Evolutionary conservation across 495 filamentous ascomycete species (phyloP).

Genomic region (Aspergillus egyptiacus): DNA sequence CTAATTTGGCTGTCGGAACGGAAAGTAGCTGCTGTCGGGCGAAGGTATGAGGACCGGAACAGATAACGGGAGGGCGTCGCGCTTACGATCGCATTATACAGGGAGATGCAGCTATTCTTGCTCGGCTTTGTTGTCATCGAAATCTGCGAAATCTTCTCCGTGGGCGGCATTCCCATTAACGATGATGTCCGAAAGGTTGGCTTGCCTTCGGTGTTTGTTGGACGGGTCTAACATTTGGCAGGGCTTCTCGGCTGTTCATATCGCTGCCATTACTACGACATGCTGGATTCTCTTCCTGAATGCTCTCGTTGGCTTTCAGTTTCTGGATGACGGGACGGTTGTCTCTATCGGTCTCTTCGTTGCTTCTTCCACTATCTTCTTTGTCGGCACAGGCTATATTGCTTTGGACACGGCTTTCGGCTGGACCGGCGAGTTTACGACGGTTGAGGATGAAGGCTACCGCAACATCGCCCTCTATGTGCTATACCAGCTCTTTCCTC

Average conservation of each 20-base stretch:
- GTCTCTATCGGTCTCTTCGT: constrained; percentile 71
- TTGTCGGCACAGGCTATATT: constrained; percentile 92
- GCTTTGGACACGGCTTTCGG: constrained; percentile 86
- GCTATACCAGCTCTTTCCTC: constrained; percentile 82
- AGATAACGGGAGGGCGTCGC: background rate
- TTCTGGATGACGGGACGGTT: constrained; percentile 88
- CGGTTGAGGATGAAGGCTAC: constrained; percentile 50
- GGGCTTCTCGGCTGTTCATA: constrained; percentile 90
- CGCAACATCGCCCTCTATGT: constrained; percentile 86
- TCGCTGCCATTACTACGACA: constrained; percentile 82
- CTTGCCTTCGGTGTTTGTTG: background rate
- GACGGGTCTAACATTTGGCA: constrained; percentile 25
- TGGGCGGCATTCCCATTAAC: constrained; percentile 78
- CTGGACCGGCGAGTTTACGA: constrained; percentile 73
- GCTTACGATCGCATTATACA: constrained; percentile 26
- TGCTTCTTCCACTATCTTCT: constrained; percentile 61
- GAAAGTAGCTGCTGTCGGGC: constrained; percentile 90
- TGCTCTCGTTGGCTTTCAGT: constrained; percentile 84
- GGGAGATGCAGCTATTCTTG: constrained; percentile 95
- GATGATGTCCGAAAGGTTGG: constrained; percentile 52
- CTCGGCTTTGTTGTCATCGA: constrained; percentile 79
- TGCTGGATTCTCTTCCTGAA: constrained; percentile 91
- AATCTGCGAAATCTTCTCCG: constrained; percentile 94
- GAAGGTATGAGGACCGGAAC: constrained; percentile 55
- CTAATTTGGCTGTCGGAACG: constrained; percentile 77